Conservation (phyloP, 1,284 basidiomycete genomes). For the Phlebopus sp. region DNA sequence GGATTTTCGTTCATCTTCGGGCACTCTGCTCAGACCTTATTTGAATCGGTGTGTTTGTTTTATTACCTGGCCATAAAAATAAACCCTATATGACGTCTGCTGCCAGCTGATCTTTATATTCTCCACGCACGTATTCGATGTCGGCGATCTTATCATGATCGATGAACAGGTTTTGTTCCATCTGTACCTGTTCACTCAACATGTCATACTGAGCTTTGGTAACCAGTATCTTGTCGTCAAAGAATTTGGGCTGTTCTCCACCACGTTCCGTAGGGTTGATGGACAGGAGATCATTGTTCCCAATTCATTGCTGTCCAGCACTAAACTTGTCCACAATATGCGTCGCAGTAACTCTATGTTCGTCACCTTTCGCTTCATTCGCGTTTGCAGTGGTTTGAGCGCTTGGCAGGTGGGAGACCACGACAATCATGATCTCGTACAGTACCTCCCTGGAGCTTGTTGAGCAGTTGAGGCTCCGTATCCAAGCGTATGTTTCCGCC, state of each 20-base stretch:
- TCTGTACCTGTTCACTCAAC: background rate
- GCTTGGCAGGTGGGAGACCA: conserved; percentile 70
- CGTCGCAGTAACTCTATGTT: conserved; percentile 75
- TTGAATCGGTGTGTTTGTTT: conserved; percentile 61
- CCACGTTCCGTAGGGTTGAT: conserved; percentile 75
- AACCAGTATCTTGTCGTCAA: conserved; percentile 42
- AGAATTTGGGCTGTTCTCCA: conserved; percentile 82
- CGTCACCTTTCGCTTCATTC: conserved; percentile 19
- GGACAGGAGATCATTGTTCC: conserved; percentile 81
- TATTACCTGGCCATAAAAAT: background rate
- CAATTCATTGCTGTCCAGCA: conserved; percentile 69
- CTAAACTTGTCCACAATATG: conserved; percentile 77
- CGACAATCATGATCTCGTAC: conserved; percentile 61
- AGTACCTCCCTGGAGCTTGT: conserved; percentile 66
- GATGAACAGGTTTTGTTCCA: conserved; percentile 55
- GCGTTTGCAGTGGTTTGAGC: conserved; percentile 16
- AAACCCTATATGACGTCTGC: background rate
- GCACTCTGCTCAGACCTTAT: conserved; percentile 78
- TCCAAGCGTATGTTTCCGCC: conserved; percentile 60
- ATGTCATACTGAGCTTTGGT: background rate
- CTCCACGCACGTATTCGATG: conserved; percentile 76
- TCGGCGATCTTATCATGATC: conserved; percentile 77
- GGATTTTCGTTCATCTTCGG: conserved; percentile 83
- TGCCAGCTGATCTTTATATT: conserved; percentile 77
- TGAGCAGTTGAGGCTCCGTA: conserved; percentile 59